Evolutionary conservation across 2,329 filamentous ascomycete genomes (phyloP), one percentile per base, ranked within the genome.

Genomic region (Lasiodiplodia hormozganensis): DNA sequence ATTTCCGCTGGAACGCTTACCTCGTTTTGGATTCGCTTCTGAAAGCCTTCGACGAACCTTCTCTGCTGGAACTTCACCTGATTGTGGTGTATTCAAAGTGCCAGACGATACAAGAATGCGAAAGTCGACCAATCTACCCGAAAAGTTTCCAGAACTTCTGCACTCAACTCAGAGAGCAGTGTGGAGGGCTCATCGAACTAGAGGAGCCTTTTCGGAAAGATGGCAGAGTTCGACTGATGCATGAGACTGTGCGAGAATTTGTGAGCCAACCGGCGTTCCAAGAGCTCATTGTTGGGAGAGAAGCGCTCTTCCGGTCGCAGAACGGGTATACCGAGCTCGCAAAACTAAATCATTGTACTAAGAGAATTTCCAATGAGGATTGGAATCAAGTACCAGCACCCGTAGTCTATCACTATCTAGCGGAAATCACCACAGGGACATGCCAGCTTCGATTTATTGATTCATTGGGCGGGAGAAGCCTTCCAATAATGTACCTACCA

Each of bases 241-340:
- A 62, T n/a, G 58, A 62, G 3, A 52, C 58, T 1, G 43, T 62
- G 2, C 25, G 58, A 38, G 43, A 28, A 12, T 62, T 52, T 23
- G 2, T 62, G 14, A 36, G 28, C 31, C 18, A 14, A 11, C 58
- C 58, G 3, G 5, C 25, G 4, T 62, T 62, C 11, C 12, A 52
- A 11, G 14, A 23, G 7, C n/a, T 62, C 25, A 51, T 62, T 1
- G 18, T 52, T 11, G 58, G 58, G 2, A 11, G 16, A 14, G 6
- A 14, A 12, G 1, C 18, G 2, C 25, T 36, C 10, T 62, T 62
- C n/a, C 58, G 40, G 3, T 1, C 28, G 2, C 58, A 62, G 7
- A 62, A 62, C 18, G 58, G 43, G 3, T 62, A 62, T 5, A 62
- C 58, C 18, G 58, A 62, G 43, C 58, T 62, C 2, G 43, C 43